These are phyloP conservation scores for Dioscorea alata DNA, from an alignment of 106 monocot genomes.

Conservation along the genomic window DNA sequence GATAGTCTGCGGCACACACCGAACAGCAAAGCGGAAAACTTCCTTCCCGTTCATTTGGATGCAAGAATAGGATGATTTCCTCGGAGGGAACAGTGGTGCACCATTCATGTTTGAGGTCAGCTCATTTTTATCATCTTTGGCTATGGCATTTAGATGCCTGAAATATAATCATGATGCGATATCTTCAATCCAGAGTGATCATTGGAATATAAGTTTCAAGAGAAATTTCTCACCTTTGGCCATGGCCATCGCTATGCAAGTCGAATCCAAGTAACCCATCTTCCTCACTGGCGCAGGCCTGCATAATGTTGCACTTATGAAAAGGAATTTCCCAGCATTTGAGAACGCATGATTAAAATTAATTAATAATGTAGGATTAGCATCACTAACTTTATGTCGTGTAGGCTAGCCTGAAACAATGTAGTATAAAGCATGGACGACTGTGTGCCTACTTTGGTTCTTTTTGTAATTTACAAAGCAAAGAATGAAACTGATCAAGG, in stretches of 20 bases:
- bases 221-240: conserved; percentile 47
- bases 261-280: conserved; percentile 94
- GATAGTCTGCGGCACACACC: conserved; percentile 68
- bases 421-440: too few species aligned
- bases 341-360: too few species aligned
- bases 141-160: conserved; percentile 62
- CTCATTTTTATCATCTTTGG: conserved; percentile 18
- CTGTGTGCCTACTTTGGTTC: too few species aligned
- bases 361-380: too few species aligned
- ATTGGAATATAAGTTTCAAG: too few species aligned
- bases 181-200: too few species aligned
- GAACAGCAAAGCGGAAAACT: conserved; percentile 92
- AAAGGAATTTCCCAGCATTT: too few species aligned
- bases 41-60: conserved; percentile 98
- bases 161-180: conserved; percentile 4
- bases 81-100: conserved; percentile 51
- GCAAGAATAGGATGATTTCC: conserved; percentile 60
- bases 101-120: conserved; percentile 44
- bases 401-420: too few species aligned
- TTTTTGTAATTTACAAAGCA: too few species aligned
- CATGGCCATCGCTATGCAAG: conserved; percentile 77
- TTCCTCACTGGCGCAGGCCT: conserved; percentile 66
- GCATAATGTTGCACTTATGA: neutral
- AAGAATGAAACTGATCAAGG: too few species aligned
- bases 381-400: too few species aligned